phyloP scores from a whole-genome alignment of 164 flowering plant species.

The Tetracentron sinense region DNA sequence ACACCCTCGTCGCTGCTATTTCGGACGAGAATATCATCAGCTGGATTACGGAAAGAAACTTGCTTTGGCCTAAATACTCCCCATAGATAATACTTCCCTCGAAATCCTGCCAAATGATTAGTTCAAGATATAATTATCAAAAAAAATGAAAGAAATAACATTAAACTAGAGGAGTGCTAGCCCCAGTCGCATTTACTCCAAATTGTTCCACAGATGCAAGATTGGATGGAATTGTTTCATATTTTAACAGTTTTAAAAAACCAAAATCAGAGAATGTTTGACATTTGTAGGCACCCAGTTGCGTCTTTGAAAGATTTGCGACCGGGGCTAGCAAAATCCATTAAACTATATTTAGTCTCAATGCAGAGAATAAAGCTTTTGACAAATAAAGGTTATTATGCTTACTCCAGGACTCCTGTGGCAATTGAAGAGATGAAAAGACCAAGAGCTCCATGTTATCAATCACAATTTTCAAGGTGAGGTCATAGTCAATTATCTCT shows the following conservation, averaged over 20 bases:
- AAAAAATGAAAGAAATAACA: neutral
- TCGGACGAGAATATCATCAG: neutral
- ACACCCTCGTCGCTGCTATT: neutral
- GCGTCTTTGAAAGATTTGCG: too few species aligned
- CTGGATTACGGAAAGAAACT: neutral
- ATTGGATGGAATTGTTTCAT: too few species aligned
- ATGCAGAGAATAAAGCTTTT: neutral
- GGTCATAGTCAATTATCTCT: constrained; percentile 19
- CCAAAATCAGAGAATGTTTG: too few species aligned
- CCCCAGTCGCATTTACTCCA: too few species aligned
- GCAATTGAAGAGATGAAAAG: constrained; percentile 32
- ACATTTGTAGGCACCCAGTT: too few species aligned
- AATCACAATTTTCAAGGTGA: constrained; percentile 20
- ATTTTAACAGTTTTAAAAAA: too few species aligned
- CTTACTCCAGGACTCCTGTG: constrained; percentile 30
- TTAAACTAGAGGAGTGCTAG: too few species aligned
- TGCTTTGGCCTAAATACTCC: constrained; percentile 29
- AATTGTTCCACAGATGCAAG: too few species aligned
- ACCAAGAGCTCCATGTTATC: constrained; percentile 26
- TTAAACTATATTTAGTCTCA: neutral
- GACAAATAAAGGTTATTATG: neutral
- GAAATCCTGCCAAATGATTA: constrained; percentile 24
- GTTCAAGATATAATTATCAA: neutral
- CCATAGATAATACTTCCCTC: constrained; percentile 30
- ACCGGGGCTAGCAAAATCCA: too few species aligned